Conservation (phyloP, 129 eudicot genomes). For the Artemisia tridentata region DNA sequence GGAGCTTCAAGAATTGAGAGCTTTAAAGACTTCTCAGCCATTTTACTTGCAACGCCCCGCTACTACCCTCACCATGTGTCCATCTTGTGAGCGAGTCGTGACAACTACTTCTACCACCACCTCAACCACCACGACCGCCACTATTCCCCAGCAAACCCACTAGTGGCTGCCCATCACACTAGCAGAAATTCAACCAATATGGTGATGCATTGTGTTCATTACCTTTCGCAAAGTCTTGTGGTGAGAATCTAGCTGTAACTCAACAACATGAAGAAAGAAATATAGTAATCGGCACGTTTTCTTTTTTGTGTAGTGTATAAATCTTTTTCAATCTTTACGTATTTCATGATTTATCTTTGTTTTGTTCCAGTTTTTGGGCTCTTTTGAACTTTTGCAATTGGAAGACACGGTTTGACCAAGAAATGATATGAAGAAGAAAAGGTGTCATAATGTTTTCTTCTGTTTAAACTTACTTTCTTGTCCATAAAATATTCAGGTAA, state of each 20-base stretch:
- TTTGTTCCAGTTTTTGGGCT: conserved; percentile 18
- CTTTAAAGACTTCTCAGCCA: conserved; percentile 84
- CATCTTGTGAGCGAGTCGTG: conserved; percentile 87
- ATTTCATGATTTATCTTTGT: conserved; percentile 6
- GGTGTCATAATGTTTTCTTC: conserved; percentile 9
- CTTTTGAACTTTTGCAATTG: conserved; percentile 13
- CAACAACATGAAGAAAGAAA: conserved; percentile 1
- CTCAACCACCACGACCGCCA: conserved; percentile 16
- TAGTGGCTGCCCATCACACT: conserved; percentile 19
- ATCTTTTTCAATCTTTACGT: conserved; percentile 15
- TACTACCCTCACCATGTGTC: conserved; percentile 97
- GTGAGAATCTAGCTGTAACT: conserved; percentile 5
- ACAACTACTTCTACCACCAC: conserved; percentile 49
- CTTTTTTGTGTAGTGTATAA: conserved; percentile 8
- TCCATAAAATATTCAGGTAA: no score
- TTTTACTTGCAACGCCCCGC: conserved; percentile 93
- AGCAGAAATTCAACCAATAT: neutral
- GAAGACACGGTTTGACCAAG: conserved; percentile 31
- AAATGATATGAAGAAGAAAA: conserved; percentile 19
- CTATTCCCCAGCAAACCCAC: conserved; percentile 6
- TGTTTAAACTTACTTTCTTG: conserved; percentile 1
- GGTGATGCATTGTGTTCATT: conserved; percentile 11
- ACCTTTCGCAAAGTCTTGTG: conserved; percentile 14
- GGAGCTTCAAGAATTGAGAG: conserved; percentile 90
- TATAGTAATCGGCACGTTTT: neutral